Conservation (phyloP, 208 protist genomes). For the Crithidia fasciculata region DNA sequence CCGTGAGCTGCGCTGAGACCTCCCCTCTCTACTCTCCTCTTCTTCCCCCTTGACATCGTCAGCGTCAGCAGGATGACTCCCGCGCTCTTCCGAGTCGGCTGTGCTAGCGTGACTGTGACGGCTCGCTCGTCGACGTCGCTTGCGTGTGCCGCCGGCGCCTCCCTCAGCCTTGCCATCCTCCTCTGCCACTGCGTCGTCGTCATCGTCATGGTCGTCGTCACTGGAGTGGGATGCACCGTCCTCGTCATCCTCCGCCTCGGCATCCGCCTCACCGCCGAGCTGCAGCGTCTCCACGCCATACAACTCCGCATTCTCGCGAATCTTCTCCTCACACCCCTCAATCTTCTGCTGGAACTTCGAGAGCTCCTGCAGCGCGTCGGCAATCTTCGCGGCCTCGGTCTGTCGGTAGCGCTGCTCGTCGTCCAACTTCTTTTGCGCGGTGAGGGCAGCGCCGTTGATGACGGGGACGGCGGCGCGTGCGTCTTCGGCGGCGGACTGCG, state of each 20-base stretch:
- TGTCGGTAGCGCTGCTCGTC: conserved; percentile 87
- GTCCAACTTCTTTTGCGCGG: conserved; percentile 75
- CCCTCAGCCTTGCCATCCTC: not conserved
- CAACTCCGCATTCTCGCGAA: conserved; percentile 84
- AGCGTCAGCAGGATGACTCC: conserved; percentile 1
- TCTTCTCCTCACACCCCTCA: conserved; percentile 85
- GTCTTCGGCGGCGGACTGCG: conserved; percentile 61
- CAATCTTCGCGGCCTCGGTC: conserved; percentile 75
- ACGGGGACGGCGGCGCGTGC: conserved; percentile 64
- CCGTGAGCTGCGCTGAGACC: not conserved
- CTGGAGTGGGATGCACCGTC: conserved; percentile 4
- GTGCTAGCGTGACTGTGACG: conserved; percentile 17
- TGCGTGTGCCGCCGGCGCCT: not conserved
- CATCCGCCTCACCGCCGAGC: conserved; percentile 30
- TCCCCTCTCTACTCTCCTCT: not conserved
- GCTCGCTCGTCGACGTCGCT: not conserved
- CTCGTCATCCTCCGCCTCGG: conserved; percentile 40
- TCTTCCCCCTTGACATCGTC: conserved; percentile 15
- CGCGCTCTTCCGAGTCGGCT: conserved; percentile 3
- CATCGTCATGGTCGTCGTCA: conserved; percentile 30
- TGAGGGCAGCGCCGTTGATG: conserved; percentile 61
- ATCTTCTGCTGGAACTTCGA: conserved; percentile 90
- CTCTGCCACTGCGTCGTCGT: conserved; percentile 7
- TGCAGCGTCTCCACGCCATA: conserved; percentile 87
- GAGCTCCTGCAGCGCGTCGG: conserved; percentile 81